Evolutionary conservation across 805 yeast species (phyloP).

Genomic region (Monosporozyma solicola): DNA sequence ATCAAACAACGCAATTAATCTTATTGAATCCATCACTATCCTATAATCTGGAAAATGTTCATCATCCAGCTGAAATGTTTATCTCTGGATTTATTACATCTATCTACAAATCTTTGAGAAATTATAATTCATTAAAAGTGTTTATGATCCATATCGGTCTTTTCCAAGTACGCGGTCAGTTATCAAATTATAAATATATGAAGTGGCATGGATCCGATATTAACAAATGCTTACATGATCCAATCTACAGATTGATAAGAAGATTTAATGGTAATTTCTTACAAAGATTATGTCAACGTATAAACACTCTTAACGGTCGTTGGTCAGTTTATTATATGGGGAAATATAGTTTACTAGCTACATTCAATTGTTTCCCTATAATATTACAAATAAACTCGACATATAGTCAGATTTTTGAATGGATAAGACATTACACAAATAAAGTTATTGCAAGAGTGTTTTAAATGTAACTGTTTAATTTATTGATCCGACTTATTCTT

Average conservation of each 20-base stretch:
- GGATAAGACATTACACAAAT: not conserved
- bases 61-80: constrained; percentile 23
- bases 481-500: not conserved
- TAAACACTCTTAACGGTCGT: constrained; percentile 12
- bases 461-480: not conserved
- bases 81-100: constrained; percentile 22
- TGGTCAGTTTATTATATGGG: constrained; percentile 15
- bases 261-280: constrained; percentile 15
- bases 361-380: constrained; percentile 2
- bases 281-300: constrained; percentile 7
- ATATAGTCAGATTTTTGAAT: not conserved
- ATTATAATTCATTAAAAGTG: constrained; percentile 8
- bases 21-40: constrained; percentile 26
- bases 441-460: not conserved
- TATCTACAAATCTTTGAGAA: constrained; percentile 12
- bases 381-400: not conserved
- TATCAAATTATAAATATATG: constrained; percentile 27
- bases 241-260: constrained; percentile 22
- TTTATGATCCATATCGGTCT: constrained; percentile 23
- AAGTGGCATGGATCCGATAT: constrained; percentile 20
- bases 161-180: constrained; percentile 24
- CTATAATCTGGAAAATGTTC: constrained; percentile 15
- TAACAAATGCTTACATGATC: constrained; percentile 15
- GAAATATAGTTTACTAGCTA: constrained; percentile 12
- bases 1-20: constrained; percentile 16